Base-by-base conservation (phyloP, 768 basidiomycete genomes). In the Termitomyces sp. region DNA sequence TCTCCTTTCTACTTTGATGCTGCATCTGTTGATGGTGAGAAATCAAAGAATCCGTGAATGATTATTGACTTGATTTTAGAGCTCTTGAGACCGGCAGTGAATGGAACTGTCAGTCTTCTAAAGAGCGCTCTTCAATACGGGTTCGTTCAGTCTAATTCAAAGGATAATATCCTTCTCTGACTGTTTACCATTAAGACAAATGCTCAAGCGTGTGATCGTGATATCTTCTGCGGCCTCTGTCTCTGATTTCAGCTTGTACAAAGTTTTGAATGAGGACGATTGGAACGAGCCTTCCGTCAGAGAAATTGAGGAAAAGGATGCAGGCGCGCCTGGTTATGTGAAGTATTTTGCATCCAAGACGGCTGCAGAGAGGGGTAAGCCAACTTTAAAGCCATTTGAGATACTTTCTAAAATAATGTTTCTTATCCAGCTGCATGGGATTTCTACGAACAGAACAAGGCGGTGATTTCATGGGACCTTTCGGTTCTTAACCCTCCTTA, bases 51-150 rank as follows among this genome's bases (percentile, higher is more conserved):
- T 5, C 14, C 11, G 3, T 10, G 26, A 18, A 26, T 16, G 1
- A 13, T 26, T 11, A 10, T 46, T 55, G 33, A 55, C 30, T 48
- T 6, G 14, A 24, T 7, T 4, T 36, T 47, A 86, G 85, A 88
- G 57, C 63, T 90, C 35, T 84, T 90, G 61, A 69, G 67, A 18
- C 91, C 92, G 2, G 90, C 91, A 24, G 80, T 92, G 2, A 71
- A 82, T 5, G 90, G 91, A 1, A 92, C 90, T 0, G 63, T 80
- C 1, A 77, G 82, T 5, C 74, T 92, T 14, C 70, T 93, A 28
- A 71, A 81, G 60, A 83, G 83, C 45, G 78, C 83, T 10, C 66
- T 80, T 53, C 84, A 82, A 65, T 64, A 81, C 62, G 78, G 75
- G 82, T 85, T 57, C 20, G 72, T 60, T 3, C n/a, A 16, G n/a